Evolutionary conservation across 1,139 yeast species (phyloP), one percentile per base, ranked within the genome.

Genomic region (Yamadazyma diddensiae): DNA sequence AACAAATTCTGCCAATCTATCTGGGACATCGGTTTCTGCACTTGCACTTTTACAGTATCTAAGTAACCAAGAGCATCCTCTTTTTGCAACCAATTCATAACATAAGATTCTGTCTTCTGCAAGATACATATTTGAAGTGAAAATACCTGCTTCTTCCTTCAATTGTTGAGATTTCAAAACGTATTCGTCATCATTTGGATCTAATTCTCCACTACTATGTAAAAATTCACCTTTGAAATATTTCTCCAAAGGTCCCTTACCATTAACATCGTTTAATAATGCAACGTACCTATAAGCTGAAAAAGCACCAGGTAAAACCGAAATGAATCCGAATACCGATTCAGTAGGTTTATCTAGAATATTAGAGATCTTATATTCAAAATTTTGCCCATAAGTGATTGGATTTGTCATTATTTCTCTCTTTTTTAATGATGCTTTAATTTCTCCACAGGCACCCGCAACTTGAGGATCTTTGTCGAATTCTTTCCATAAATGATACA

Each of bases 401-500:
- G 75, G 75, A 42, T 69, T 69, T 20, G 72, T 65, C 22, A 64
- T 37, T 41, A 69, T 53, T 46, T 68, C 73, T 26, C 65, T 46
- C 38, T 62, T 65, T 30, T 57, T 57, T 42, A 68, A 57, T 9
- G 65, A 55, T 0, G 73, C 72, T 36, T 66, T 68, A 41, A 69
- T 69, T 43, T 69, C 75, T 15, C 75, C 75, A 61, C 74, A 69
- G 5, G 74, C 72, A 28, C 75, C 75, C 1, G 75, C 75, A 15
- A 69, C 74, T 37, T 57, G 61, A n/a, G 68, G 63, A 39, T 69
- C 74, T 34, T 59, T 53, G 42, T 67, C 73, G 38, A 69, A 69
- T 37, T 68, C 73, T 41, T 68, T 69, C 75, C 75, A 69, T 39
- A 69, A 55, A 42, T 68, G 70, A 42, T 68, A 69, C 35, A 69